A percentile compares a stretch with the other conserved stretches of the same genome.
phyloP scores from a whole-genome alignment of 192 early-diverging fungal genomes.

The Coemansia sp. region DNA sequence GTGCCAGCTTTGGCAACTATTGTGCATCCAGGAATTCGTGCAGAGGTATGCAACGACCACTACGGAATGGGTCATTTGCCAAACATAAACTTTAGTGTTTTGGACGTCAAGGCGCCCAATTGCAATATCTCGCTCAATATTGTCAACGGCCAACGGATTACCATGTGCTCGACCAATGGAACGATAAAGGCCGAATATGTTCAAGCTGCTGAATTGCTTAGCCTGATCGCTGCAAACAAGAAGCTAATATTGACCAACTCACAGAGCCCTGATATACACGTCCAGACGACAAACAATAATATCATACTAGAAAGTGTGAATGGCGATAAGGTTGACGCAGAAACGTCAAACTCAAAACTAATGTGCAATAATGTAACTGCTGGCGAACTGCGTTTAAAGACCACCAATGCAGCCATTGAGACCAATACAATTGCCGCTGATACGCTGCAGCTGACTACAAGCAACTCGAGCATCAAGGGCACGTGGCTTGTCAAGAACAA shows the following conservation, averaged over 20 bases:
- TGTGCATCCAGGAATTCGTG: slow-evolving; percentile 30
- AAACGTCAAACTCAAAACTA: background rate
- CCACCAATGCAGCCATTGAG: background rate
- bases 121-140: slow-evolving; percentile 14
- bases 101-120: slow-evolving; percentile 18
- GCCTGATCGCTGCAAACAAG: background rate
- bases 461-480: slow-evolving; percentile 1
- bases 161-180: background rate
- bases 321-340: background rate
- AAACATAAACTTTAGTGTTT: slow-evolving; percentile 21
- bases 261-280: background rate
- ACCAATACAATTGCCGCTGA: slow-evolving; percentile 1
- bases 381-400: background rate
- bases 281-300: background rate
- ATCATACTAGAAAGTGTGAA: background rate
- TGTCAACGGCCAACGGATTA: background rate
- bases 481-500: slow-evolving; percentile 7
- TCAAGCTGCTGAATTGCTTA: background rate
- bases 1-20: slow-evolving; percentile 9
- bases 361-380: slow-evolving; percentile 1
- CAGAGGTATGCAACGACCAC: slow-evolving; percentile 17
- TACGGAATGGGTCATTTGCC: slow-evolving; percentile 17
- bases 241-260: background rate
- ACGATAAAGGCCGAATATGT: background rate
- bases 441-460: slow-evolving; percentile 1